A percentile compares a stretch with the other conserved stretches of the same genome.
These are phyloP conservation scores for Dalbergia oliveri DNA, from an alignment of 306 rosid species.

Conservation along the genomic window DNA sequence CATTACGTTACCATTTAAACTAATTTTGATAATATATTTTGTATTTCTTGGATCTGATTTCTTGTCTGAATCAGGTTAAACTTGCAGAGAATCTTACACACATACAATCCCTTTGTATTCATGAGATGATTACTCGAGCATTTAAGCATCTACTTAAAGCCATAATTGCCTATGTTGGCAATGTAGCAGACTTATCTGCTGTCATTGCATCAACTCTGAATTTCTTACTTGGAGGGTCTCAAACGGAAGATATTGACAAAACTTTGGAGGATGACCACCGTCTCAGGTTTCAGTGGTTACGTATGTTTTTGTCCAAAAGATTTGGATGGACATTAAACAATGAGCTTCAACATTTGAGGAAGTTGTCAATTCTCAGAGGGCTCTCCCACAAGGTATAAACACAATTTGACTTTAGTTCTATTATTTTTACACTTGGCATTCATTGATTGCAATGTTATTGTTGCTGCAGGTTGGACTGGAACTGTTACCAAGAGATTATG, in stretches of 20 bases:
- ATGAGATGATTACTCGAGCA: conserved; percentile 96
- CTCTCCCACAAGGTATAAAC: conserved; percentile 82
- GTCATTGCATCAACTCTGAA: conserved; percentile 74
- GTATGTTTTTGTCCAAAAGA: conserved; percentile 60
- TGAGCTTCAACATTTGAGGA: conserved; percentile 84
- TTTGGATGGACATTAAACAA: conserved; percentile 81
- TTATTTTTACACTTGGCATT: conserved; percentile 28
- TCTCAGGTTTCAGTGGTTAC: conserved; percentile 79
- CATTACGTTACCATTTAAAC: neutral
- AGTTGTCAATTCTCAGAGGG: conserved; percentile 85
- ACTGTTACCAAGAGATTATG: conserved; percentile 85
- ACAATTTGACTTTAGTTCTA: neutral
- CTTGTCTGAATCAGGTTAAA: conserved; percentile 70
- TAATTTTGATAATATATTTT: conserved; percentile 12
- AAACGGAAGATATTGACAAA: conserved; percentile 56
- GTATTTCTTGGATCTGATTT: conserved; percentile 48
- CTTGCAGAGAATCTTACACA: conserved; percentile 93
- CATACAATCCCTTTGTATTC: conserved; percentile 94
- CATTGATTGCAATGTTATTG: conserved; percentile 25
- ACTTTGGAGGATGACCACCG: conserved; percentile 54
- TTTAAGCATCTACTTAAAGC: conserved; percentile 87
- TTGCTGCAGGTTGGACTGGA: conserved; percentile 84
- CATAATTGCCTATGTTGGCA: conserved; percentile 70
- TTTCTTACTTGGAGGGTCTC: conserved; percentile 75
- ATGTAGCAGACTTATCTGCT: conserved; percentile 63